Percentiles rank a stretch among this genome's conserved stretches.
Conservation (phyloP, 2,329 filamentous ascomycete species). For the Neopestalotiopsis rosae region DNA sequence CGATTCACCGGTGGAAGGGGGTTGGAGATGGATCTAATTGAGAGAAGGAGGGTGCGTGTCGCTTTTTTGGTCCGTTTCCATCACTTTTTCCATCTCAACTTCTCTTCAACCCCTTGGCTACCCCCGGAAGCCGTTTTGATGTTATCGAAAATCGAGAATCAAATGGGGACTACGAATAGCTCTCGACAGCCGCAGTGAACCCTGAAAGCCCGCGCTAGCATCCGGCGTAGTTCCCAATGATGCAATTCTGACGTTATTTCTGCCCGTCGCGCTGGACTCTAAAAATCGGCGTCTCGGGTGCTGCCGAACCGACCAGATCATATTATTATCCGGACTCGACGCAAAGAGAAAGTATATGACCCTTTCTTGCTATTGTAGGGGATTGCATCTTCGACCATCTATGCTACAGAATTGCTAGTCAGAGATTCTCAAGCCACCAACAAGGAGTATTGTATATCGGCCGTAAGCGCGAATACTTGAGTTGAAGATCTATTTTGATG, state of each 20-base stretch:
- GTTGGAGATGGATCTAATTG: no score
- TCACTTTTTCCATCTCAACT: not conserved
- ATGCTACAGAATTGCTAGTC: no score
- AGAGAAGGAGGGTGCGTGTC: not conserved
- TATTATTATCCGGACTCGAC: not conserved
- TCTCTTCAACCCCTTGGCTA: not conserved
- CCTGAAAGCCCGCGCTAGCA: not conserved
- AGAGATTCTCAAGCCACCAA: not conserved
- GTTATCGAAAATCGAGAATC: not conserved
- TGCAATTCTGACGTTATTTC: not conserved
- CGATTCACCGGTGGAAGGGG: no score
- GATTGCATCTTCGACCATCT: not conserved
- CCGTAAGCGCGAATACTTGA: not conserved
- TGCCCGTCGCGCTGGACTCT: not conserved
- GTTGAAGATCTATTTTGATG: not conserved
- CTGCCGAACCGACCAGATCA: not conserved
- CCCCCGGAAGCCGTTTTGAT: not conserved
- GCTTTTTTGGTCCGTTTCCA: not conserved
- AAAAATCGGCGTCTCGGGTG: not conserved
- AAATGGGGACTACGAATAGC: conserved; percentile 8
- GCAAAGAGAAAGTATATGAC: not conserved
- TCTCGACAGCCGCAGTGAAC: conserved; percentile 13
- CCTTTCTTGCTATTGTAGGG: not conserved
- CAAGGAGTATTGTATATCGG: not conserved
- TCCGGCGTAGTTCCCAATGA: no score